A percentile compares a stretch with the other conserved stretches of the same genome.
These are phyloP conservation scores for Asterella californica DNA, from an alignment of 225 moss, liverwort and hornwort species.

Conservation along the genomic window DNA sequence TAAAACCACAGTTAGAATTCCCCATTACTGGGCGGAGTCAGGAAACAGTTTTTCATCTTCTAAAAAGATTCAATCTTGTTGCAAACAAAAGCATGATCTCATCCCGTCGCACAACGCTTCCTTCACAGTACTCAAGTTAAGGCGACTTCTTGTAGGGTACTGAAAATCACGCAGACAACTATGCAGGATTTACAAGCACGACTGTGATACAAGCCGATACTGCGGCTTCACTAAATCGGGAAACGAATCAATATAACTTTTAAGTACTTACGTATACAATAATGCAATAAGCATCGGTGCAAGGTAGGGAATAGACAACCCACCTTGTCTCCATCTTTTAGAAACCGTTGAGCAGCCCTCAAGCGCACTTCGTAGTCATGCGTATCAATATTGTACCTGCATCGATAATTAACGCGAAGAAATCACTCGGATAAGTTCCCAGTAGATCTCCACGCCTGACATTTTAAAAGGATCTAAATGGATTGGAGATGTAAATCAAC, in stretches of 20 bases:
- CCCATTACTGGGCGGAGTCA: background rate
- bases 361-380: conserved; percentile 94
- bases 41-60: background rate
- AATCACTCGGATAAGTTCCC: background rate
- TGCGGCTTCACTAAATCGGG: background rate
- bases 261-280: no score
- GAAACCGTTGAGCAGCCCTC: conserved; percentile 80
- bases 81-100: background rate
- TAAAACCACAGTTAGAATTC: background rate
- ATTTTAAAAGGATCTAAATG: background rate
- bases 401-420: background rate
- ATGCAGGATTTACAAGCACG: background rate
- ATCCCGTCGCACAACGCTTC: background rate
- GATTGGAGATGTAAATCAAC: background rate
- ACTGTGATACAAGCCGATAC: background rate
- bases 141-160: no score
- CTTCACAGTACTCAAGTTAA: no score
- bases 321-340: conserved; percentile 94
- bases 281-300: no score
- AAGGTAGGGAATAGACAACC: background rate
- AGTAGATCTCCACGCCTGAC: background rate
- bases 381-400: conserved; percentile 96
- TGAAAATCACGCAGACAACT: background rate
- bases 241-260: no score
- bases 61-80: background rate